Evolutionary conservation across 441 rosid genomes (phyloP), one percentile per base, ranked within the genome.

Genomic region (Capsella rubella): DNA sequence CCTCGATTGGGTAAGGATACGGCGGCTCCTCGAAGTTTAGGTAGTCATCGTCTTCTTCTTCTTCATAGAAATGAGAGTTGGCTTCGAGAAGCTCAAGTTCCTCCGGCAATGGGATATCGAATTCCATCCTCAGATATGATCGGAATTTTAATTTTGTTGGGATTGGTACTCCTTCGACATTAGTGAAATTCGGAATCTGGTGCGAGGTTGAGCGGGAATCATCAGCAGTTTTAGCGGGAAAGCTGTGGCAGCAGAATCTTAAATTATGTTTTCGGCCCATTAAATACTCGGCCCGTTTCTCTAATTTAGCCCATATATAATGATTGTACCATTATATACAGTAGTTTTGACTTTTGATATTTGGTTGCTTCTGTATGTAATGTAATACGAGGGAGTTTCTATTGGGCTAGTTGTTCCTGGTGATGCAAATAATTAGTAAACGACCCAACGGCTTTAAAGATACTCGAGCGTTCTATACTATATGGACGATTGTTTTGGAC

Each of bases 11-110:
- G 74, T 60, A 59, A 3, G 80, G 69, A 59, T 65, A 71, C 47
- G 80, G 77, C 60, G 82, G 76, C 28, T 75, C 81, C 53, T 81
- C 73, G 40, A 50, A 79, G 75, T 86, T 87, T 29, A 74, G 65
- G 62, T 79, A 74, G 45, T 83, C 83, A 43, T 74, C 37, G 37
- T 34, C 64, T 2, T 67, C 69, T 11, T 78, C 82, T 69, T 80
- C 86, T 52, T 87, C 95, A 50, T 80, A 75, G 43, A 69, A 66
- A 69, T 60, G 72, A 42, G 86, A 85, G 77, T 95, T 79, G 45
- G 91, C 87, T 83, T 91, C 99, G 14, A 93, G 94, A 80, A 89
- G 84, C 82, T 96, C 97, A 73, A 96, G 96, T 87, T 96, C 99
- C 65, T 90, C 97, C 3, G 92, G 89, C 2, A 76, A 79, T 27